Evolutionary conservation across 768 basidiomycete species (phyloP), one percentile per base, ranked within the genome.

Genomic region (Postia placenta): DNA sequence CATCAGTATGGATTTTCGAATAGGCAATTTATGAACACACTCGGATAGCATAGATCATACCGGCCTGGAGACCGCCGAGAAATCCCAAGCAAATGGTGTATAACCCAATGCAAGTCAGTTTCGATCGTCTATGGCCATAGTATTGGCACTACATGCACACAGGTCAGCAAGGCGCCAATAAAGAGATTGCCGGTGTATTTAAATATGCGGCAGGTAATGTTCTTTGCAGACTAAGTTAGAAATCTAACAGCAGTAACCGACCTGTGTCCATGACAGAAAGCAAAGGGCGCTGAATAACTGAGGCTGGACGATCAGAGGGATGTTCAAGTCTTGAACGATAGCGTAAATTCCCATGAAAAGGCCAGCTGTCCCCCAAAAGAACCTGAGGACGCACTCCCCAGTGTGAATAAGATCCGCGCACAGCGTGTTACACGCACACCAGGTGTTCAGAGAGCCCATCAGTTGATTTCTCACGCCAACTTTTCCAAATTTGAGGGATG

Each of bases 401-500:
- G n/a, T n/a, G n/a, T n/a, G n/a, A n/a, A n/a, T n/a, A n/a, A n/a
- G n/a, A n/a, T n/a, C n/a, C n/a, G n/a, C n/a, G n/a, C n/a, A n/a
- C n/a, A n/a, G n/a, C n/a, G n/a, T n/a, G n/a, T n/a, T 0, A 33
- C 27, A 39, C 61, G 28, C 62, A 83, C 85, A 88, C 77, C 26
- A 91, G 72, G 62, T 66, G 76, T 14, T 71, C 74, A 1, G 86
- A 88, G 9, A 91, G 69, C 0, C 89, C 88, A 23, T 77, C 70
- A 0, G 83, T 86, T 20, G 77, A 79, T 58, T 88, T 84, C 17
- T 70, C 69, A 28, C 78, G 71, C 69, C 78, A 84, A 54, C 76
- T 85, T 64, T 91, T 88, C 78, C 80, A 77, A 20, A 87, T 71
- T 55, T 88, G 85, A 5, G 86, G 87, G 26, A 87, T 61, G 12